Evolutionary conservation across 306 rosid species (phyloP), one percentile per base, ranked within the genome.

Genomic region (Crotalaria pallida): DNA sequence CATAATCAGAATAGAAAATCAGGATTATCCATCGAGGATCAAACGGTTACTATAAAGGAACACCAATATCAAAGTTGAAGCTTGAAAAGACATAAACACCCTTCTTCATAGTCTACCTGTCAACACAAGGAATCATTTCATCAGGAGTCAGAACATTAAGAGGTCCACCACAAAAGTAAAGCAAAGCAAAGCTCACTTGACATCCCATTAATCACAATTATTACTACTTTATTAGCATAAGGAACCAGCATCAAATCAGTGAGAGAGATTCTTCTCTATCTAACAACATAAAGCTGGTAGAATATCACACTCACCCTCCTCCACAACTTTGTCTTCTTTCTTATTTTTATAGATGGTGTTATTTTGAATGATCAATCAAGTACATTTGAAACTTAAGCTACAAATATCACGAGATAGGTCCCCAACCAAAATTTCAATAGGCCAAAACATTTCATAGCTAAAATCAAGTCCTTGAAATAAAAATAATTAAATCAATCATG

Each of bases 61-160:
- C 64, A 43, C 38, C 29, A 6, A 23, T 24, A 23, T 33, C 44
- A 34, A 51, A 45, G 45, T 12, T n/a, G 73, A 41, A 38, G 6
- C 36, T 31, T 1, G 36, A 31, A 31, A 24, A 48, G 68, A 31
- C 76, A 23, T 65, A 70, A 73, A 74, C 57, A n/a, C 58, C 69
- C 66, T 43, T 40, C 58, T 13, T 58, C 7, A 23, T 16, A 56
- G n/a, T 24, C 68, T 56, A 64, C 72, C 89, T 84, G 84, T 64
- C 75, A 43, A 74, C 45, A 51, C 55, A 50, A 19, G 1, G 8
- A 43, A 45, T 41, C 31, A 67, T 22, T 33, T 66, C 57, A 44
- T 22, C 19, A 48, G 59, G n/a, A n/a, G n/a, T n/a, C n/a, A 12
- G 29, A 61, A 70, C n/a, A 49, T 34, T 58, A 15, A 44, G 11